Base-by-base conservation (phyloP, 2,329 filamentous ascomycete species). In the Scortechinia acanthostroma region DNA sequence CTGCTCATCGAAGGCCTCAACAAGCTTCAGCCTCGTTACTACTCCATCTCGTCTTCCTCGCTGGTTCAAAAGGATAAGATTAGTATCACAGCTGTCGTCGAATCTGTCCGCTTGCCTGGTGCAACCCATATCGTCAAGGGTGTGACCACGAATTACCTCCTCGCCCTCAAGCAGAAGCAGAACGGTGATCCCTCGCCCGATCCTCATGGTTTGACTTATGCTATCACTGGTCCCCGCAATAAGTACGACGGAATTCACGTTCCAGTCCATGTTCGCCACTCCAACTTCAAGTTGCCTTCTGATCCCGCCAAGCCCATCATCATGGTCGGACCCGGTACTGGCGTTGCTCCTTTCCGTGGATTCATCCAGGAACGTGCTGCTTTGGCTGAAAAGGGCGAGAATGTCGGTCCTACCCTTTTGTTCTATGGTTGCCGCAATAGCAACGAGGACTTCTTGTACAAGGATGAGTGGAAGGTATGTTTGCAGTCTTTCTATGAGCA, bases 41-140 rank as follows among this genome's bases (percentile, higher is more conserved):
- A 98, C 73, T 98, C 94, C 43, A 98, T 98, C 64, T 98, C 93
- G 2, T 98, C 94, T 1, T 97, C 93, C 1, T 96, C 93, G 4
- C 64, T 91, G 6, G 91, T 95, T 15, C 91, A 98, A 61, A 91
- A 93, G 61, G 84, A 95, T 67, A 91, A 90, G 70, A 90, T 98
- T 53, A 88, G 93, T 49, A 86, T 98, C 57, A 98, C 93, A n/a
- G 91, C 91, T 47, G 86, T 97, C 35, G 91, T 98, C 48, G 93
- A 97, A 63, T 88, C 84, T 13, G 77, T 90, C 54, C 68, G 79
- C 48, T 77, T 95, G 51, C 83, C 89, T 19, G 87, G 87, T 52
- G 83, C 88, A 43, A 73, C 78, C 23, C 83, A 40, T 17, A 19
- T 94, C 43, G 68, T 98, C 67, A 91, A 91, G 60, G 93, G 94